phyloP scores from a whole-genome alignment of 441 rosid genomes.

The Pelargonium myrrhifolium region DNA sequence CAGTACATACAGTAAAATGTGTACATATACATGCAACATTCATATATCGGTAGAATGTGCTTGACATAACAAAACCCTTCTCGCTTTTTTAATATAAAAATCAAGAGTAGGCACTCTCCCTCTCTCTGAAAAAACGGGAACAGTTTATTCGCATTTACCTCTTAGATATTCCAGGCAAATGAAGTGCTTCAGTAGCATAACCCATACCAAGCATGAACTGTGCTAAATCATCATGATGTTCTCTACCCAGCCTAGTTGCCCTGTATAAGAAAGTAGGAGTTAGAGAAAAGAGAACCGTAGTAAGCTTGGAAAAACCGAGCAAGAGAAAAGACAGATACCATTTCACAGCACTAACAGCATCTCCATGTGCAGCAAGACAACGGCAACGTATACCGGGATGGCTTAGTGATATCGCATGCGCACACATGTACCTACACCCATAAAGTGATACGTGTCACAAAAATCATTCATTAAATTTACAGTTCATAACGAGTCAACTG shows the following conservation, averaged over 20 bases:
- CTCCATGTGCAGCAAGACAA: conserved; percentile 97
- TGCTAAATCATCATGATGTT: conserved; percentile 97
- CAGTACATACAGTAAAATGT: too few relatives aligned
- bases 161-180: conserved; percentile 97
- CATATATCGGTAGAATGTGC: background rate
- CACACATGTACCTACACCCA: conserved; percentile 80
- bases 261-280: conserved; percentile 35
- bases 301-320: conserved; percentile 10
- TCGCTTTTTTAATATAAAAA: background rate
- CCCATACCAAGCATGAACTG: conserved; percentile 99
- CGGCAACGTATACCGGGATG: conserved; percentile 99
- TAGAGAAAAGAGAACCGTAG: conserved; percentile 16
- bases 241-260: conserved; percentile 99
- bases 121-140: too few relatives aligned
- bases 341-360: conserved; percentile 98
- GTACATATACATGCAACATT: background rate
- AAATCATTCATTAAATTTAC: conserved; percentile 8
- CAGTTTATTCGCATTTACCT: conserved; percentile 38
- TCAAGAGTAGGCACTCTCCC: background rate
- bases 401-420: conserved; percentile 91
- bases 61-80: background rate
- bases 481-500: background rate
- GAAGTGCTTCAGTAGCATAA: conserved; percentile 98
- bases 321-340: conserved; percentile 43
- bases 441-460: conserved; percentile 8